phyloP scores from a whole-genome alignment of 2,329 filamentous ascomycete species.

The Pseudogymnoascus sp. region DNA sequence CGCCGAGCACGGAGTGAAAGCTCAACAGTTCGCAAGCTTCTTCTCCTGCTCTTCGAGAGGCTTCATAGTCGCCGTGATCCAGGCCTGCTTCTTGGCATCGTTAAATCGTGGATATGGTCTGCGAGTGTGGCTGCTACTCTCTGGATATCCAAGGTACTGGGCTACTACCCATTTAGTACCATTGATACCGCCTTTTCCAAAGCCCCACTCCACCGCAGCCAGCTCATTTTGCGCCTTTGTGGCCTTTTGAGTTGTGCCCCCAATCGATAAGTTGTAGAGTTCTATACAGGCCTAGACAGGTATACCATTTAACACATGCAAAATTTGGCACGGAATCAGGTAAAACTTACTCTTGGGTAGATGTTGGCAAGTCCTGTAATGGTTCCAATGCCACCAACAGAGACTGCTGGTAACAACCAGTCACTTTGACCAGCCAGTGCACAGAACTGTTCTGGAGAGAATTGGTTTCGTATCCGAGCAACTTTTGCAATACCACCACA shows the following conservation, averaged over 20 bases:
- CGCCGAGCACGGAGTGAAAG: not conserved
- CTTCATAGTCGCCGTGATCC: slow-evolving; percentile 28
- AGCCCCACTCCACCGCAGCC: slow-evolving; percentile 45
- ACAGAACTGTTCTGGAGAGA: slow-evolving; percentile 37
- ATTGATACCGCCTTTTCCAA: slow-evolving; percentile 50
- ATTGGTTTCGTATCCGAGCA: slow-evolving; percentile 38
- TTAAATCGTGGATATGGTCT: slow-evolving; percentile 45
- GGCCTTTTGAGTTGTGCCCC: slow-evolving; percentile 40
- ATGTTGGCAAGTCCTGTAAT: slow-evolving; percentile 57
- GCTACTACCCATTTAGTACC: slow-evolving; percentile 51
- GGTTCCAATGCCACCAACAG: slow-evolving; percentile 49
- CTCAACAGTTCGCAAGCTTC: not conserved
- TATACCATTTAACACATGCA: not conserved
- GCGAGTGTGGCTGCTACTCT: slow-evolving; percentile 43
- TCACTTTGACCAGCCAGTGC: slow-evolving; percentile 53
- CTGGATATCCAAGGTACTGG: slow-evolving; percentile 42
- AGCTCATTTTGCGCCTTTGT: slow-evolving; percentile 41
- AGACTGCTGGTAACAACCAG: slow-evolving; percentile 55
- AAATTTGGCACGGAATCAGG: not conserved
- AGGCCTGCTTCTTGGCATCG: slow-evolving; percentile 37
- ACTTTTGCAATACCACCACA: slow-evolving; percentile 35
- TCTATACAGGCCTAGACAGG: slow-evolving; percentile 32
- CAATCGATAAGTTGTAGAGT: slow-evolving; percentile 40
- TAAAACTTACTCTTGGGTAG: slow-evolving; percentile 41
- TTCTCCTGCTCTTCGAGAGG: slow-evolving; percentile 17